Conservation (phyloP, 805 yeast species). For the Candida maltosa region DNA sequence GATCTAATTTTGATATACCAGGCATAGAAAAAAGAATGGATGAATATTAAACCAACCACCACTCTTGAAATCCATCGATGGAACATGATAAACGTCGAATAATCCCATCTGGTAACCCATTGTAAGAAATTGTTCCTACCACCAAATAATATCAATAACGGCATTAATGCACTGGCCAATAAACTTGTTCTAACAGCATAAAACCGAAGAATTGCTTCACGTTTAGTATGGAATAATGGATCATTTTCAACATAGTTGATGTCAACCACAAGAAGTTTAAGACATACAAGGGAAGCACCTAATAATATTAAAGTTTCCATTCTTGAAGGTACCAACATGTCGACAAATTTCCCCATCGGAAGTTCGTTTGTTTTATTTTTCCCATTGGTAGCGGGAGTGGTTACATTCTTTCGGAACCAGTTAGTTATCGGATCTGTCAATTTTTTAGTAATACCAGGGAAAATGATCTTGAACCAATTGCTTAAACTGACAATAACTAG, state of each 20-base stretch:
- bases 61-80: conserved; percentile 29
- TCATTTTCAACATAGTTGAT: conserved; percentile 26
- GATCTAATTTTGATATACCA: conserved; percentile 11
- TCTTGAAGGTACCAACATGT: conserved; percentile 39
- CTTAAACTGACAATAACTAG: conserved; percentile 20
- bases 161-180: conserved; percentile 25
- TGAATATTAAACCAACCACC: conserved; percentile 16
- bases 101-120: conserved; percentile 37
- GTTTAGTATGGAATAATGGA: conserved; percentile 31
- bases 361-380: conserved; percentile 24
- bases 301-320: conserved; percentile 30
- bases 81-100: conserved; percentile 23
- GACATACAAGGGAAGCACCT: conserved; percentile 26
- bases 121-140: conserved; percentile 37
- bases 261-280: conserved; percentile 19
- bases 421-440: conserved; percentile 29
- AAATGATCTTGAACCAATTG: conserved; percentile 30
- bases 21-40: conserved; percentile 23
- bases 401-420: conserved; percentile 27
- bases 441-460: conserved; percentile 16
- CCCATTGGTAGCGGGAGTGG: conserved; percentile 38
- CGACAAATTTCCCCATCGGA: conserved; percentile 17
- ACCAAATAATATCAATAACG: conserved; percentile 30
- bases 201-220: conserved; percentile 35
- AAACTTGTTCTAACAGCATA: conserved; percentile 38